phyloP scores from a whole-genome alignment of 139 green algal genomes.

The Dunaliella primolecta region DNA sequence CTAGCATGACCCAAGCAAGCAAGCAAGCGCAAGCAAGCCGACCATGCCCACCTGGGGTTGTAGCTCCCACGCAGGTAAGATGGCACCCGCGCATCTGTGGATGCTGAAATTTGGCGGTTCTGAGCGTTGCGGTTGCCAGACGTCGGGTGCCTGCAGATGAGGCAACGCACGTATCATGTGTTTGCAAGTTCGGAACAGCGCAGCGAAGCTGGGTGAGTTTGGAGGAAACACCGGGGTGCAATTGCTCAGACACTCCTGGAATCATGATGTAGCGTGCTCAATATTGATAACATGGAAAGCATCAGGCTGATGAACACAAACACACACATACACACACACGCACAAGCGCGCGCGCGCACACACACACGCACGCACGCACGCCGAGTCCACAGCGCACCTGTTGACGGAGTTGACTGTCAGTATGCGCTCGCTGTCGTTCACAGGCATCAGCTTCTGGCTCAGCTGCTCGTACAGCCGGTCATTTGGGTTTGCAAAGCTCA shows the following conservation, averaged over 20 bases:
- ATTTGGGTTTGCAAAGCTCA: slow-evolving; percentile 35
- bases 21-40: no score
- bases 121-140: not conserved
- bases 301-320: no score
- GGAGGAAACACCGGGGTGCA: no score
- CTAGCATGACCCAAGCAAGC: no score
- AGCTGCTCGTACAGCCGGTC: slow-evolving; percentile 40
- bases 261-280: no score
- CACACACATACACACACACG: no score
- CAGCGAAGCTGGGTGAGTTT: no score
- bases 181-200: no score
- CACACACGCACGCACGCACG: not conserved
- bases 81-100: not conserved
- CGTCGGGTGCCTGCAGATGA: not conserved
- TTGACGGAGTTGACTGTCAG: slow-evolving; percentile 18
- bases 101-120: not conserved
- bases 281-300: no score
- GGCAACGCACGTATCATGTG: no score
- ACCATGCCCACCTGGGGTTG: slow-evolving; percentile 21
- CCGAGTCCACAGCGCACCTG: not conserved
- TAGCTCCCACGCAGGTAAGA: slow-evolving; percentile 8
- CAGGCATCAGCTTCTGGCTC: slow-evolving; percentile 29
- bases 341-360: not conserved
- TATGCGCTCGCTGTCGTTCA: slow-evolving; percentile 12
- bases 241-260: no score